Percentiles rank a stretch among this genome's conserved stretches.
Evolutionary conservation across 2,329 filamentous ascomycete genomes (phyloP).

Genomic region (Pseudocercospora fijiensis): DNA sequence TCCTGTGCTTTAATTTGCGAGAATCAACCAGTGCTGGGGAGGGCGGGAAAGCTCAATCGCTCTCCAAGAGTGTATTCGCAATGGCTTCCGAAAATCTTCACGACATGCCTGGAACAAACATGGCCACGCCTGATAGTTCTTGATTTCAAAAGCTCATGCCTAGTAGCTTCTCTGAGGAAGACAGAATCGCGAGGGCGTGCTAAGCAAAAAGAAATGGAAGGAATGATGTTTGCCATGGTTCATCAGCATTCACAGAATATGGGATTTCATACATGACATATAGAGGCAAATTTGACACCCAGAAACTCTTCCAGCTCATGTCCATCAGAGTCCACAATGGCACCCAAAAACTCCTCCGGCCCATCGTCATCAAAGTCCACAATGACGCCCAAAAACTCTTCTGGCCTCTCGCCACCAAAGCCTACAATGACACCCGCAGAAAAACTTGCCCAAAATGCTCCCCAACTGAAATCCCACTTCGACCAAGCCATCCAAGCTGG

Average conservation of each 20-base stretch:
- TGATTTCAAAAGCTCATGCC: background rate
- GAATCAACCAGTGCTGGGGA: too few relatives aligned
- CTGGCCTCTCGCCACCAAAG: background rate
- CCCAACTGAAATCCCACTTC: background rate
- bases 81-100: too few relatives aligned
- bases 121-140: background rate
- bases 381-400: background rate
- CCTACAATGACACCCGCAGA: background rate
- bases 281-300: background rate
- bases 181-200: background rate
- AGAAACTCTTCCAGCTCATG: background rate
- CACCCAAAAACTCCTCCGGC: background rate
- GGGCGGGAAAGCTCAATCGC: too few relatives aligned
- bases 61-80: too few relatives aligned
- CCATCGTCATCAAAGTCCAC: background rate
- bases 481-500: background rate
- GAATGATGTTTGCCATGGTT: background rate
- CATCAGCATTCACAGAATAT: too few relatives aligned
- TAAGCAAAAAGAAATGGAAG: too few relatives aligned
- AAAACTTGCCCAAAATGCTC: background rate
- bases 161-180: too few relatives aligned
- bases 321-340: background rate
- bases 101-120: background rate
- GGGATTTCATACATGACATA: background rate
- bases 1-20: too few relatives aligned